Evolutionary conservation across 257 asterid species (phyloP).

Genomic region (Leonotis leonurus): DNA sequence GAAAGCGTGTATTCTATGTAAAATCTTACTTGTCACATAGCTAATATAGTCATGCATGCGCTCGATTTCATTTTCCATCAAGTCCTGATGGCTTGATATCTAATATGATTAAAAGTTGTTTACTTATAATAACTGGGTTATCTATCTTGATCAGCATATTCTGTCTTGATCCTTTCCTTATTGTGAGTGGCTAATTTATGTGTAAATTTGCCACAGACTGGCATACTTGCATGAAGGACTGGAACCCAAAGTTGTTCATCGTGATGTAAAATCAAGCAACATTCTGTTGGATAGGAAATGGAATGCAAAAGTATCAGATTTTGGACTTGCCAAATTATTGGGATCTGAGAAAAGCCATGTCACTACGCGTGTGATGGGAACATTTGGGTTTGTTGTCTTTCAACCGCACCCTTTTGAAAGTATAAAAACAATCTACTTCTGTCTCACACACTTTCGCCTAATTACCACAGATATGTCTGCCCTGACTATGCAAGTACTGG

Average conservation of each 20-base stretch:
- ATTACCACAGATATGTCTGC: slow-evolving; percentile 73
- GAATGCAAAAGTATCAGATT: slow-evolving; percentile 88
- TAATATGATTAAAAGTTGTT: not conserved
- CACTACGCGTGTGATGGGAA: slow-evolving; percentile 98
- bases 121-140: not conserved
- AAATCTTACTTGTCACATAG: not conserved
- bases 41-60: not conserved
- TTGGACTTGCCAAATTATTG: slow-evolving; percentile 88
- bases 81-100: not conserved
- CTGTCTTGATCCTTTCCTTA: no score
- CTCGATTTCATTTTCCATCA: not conserved
- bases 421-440: not conserved
- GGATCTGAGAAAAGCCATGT: slow-evolving; percentile 88
- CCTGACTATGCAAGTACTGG: slow-evolving; percentile 99
- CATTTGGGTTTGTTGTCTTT: slow-evolving; percentile 73
- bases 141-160: no score
- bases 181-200: not conserved
- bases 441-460: not conserved
- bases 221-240: slow-evolving; percentile 95
- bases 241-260: slow-evolving; percentile 98
- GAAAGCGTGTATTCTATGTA: not conserved
- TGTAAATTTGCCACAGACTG: slow-evolving; percentile 38
- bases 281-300: slow-evolving; percentile 83
- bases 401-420: not conserved
- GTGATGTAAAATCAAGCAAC: slow-evolving; percentile 96